Evolutionary conservation across 306 rosid species (phyloP).

Genomic region (Trifolium pratense): DNA sequence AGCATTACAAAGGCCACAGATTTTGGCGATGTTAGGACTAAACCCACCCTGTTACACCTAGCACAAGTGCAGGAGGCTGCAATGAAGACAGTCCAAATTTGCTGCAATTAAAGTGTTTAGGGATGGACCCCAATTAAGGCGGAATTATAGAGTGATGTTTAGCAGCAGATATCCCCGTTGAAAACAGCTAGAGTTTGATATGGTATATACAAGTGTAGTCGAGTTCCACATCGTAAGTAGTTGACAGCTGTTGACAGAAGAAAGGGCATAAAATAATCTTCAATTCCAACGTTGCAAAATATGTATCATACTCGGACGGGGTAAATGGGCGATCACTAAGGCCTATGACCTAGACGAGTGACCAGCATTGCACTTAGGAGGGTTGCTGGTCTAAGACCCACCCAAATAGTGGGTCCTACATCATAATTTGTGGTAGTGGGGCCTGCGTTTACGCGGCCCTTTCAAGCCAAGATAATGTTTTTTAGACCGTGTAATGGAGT

Average conservation of each 20-base stretch:
- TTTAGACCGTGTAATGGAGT: neutral
- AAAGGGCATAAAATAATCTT: neutral
- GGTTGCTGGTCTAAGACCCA: slow-evolving; percentile 55
- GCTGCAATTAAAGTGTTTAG: neutral
- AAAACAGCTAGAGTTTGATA: neutral
- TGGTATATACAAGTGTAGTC: neutral
- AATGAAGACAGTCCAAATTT: neutral
- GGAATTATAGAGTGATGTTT: neutral
- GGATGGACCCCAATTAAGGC: neutral
- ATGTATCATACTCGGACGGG: slow-evolving; percentile 54
- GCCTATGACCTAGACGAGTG: slow-evolving; percentile 53
- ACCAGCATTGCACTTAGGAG: slow-evolving; percentile 57
- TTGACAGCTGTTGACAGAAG: neutral
- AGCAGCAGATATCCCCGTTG: neutral
- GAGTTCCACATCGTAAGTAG: slow-evolving; percentile 14
- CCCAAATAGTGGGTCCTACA: slow-evolving; percentile 55
- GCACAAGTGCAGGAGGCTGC: neutral
- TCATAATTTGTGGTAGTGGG: slow-evolving; percentile 64
- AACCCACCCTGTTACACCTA: neutral
- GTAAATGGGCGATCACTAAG: slow-evolving; percentile 39
- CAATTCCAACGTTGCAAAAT: neutral
- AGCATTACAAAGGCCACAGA: neutral
- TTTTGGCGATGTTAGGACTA: neutral
- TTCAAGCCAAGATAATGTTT: neutral
- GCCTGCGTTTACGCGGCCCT: slow-evolving; percentile 64